These are phyloP conservation scores for Lophium mytilinum DNA, from an alignment of 495 filamentous ascomycete species.

Conservation along the genomic window DNA sequence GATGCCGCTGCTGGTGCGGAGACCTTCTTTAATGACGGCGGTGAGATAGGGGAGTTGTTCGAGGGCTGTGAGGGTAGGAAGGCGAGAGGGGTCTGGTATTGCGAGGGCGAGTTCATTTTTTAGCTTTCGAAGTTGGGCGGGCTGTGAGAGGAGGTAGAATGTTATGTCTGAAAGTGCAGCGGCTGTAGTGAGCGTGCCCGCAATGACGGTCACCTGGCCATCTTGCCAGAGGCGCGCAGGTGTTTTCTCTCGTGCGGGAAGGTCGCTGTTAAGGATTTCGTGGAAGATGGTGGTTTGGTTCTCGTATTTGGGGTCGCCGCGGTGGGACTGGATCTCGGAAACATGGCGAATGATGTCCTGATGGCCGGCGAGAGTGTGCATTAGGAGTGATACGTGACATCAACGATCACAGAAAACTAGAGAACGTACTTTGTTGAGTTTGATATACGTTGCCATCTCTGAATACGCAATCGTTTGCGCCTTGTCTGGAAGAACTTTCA, in stretches of 20 bases:
- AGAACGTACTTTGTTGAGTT: neutral
- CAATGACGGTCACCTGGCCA: neutral
- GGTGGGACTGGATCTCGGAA: neutral
- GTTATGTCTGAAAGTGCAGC: slow-evolving; percentile 1
- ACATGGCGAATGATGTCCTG: neutral
- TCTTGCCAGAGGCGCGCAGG: slow-evolving; percentile 1
- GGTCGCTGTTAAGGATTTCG: neutral
- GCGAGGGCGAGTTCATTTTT: neutral
- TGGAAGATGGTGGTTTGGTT: slow-evolving; percentile 9
- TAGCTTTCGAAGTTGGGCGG: neutral
- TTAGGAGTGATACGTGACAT: neutral
- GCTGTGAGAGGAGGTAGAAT: neutral
- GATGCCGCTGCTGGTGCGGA: slow-evolving; percentile 24
- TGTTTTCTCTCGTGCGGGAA: neutral
- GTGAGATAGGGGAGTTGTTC: slow-evolving; percentile 12
- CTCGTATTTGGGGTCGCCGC: neutral
- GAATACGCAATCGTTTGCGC: neutral
- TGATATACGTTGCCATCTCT: neutral
- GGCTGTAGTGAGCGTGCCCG: slow-evolving; percentile 2
- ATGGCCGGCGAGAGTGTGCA: neutral
- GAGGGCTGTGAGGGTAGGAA: neutral
- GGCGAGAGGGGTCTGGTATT: neutral
- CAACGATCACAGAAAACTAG: neutral
- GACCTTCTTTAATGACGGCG: slow-evolving; percentile 14
- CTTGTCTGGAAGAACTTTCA: neutral